Base-by-base conservation (phyloP, 2,329 filamentous ascomycete species). In the Hypoxylon sp. region DNA sequence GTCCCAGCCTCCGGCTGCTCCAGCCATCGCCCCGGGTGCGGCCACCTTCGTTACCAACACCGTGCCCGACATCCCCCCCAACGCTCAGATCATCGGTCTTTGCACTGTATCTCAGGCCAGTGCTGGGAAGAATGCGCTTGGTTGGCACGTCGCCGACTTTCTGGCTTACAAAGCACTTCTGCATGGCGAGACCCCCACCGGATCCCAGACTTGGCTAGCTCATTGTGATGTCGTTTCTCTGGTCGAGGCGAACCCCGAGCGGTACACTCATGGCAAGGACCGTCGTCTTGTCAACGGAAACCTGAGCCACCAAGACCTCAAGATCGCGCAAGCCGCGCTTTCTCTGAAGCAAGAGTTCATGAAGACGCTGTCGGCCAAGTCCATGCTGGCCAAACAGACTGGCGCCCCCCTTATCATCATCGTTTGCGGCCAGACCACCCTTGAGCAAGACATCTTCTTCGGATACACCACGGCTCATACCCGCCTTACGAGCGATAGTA, bases 381-480 rank as follows among this genome's bases (percentile, higher is more conserved):
- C 61, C n/a, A 8, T 35, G 5, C 46, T 58, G 2, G 55, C 55
- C 8, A 57, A 55, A 23, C 33, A 55, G 20, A 15, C 27, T 3
- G 26, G 40, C 4, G 56, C 55, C 15, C 62, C 66, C 6, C 31
- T 73, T 4, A 29, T 70, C 35, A 55, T 73, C 33, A 64, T 73
- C 11, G 29, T 70, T 7, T 72, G 67, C 53, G 70, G 71, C 6
- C 60, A 62, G 3, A 69, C 70, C 2, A 67, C 67, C 7, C 23
- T 67, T 2, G 64, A 72, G 41, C 71, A 72, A 27, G 70, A 72
- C 13, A 41, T 72, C 27, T 72, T 63, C 49, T 66, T 73, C 27
- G 66, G 62, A 7, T 48, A 58, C 13, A 31, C 40, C 2, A 48
- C 61, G 4, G 31, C 35, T 3, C 23, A 43, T 13, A 21, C 37